Conservation (phyloP, 371 early-diverging fungal species). For the Blakeslea trispora region DNA sequence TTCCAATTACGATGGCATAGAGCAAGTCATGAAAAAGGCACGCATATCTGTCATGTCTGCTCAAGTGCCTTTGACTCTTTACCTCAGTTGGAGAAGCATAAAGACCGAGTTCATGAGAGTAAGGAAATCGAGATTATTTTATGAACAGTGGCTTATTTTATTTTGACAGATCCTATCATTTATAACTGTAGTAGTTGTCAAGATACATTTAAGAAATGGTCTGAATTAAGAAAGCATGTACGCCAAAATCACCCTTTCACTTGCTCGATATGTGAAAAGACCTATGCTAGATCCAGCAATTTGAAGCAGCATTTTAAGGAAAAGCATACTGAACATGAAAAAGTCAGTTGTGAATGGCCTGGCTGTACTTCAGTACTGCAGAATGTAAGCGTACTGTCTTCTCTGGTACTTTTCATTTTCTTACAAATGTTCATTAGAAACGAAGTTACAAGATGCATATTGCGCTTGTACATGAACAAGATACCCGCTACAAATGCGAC, state of each 20-base stretch:
- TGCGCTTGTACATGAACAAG: slow-evolving; percentile 41
- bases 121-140: slow-evolving; percentile 7
- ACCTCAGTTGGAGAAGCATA: slow-evolving; percentile 58
- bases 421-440: too few relatives aligned
- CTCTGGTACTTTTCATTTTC: too few relatives aligned
- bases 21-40: slow-evolving; percentile 42
- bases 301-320: slow-evolving; percentile 47
- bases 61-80: slow-evolving; percentile 50
- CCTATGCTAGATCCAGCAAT: slow-evolving; percentile 33
- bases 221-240: slow-evolving; percentile 61
- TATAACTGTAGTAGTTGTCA: slow-evolving; percentile 63
- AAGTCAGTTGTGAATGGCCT: slow-evolving; percentile 42
- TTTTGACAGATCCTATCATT: slow-evolving; percentile 36
- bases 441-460: slow-evolving; percentile 44
- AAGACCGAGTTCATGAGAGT: slow-evolving; percentile 53
- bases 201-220: slow-evolving; percentile 56
- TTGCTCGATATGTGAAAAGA: slow-evolving; percentile 58
- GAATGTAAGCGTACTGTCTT: slow-evolving; percentile 27
- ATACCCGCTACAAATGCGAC: slow-evolving; percentile 42
- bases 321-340: slow-evolving; percentile 34
- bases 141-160: too few relatives aligned
- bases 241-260: slow-evolving; percentile 46
- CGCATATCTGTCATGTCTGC: slow-evolving; percentile 41
- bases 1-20: slow-evolving; percentile 58
- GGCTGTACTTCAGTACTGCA: slow-evolving; percentile 47